These are phyloP conservation scores for Marvania coccoides DNA, from an alignment of 139 green algal species.

Conservation along the genomic window DNA sequence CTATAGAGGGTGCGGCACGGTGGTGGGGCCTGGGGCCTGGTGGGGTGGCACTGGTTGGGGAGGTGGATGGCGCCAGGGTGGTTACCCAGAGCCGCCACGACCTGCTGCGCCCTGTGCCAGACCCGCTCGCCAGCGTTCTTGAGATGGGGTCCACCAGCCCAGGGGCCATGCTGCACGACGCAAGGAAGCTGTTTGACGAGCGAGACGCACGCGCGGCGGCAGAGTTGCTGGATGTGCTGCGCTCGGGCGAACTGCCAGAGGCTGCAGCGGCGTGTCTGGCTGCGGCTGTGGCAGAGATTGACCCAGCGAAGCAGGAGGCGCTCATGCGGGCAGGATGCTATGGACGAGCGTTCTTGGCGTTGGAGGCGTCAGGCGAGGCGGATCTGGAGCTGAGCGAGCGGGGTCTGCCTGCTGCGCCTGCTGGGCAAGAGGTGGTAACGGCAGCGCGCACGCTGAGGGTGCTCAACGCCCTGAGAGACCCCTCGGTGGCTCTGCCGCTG, in stretches of 20 bases:
- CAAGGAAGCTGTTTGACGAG: constrained; percentile 70
- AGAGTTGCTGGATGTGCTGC: constrained; percentile 35
- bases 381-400: background rate
- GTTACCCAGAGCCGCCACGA: constrained; percentile 35
- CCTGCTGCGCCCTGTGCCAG: constrained; percentile 60
- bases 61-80: constrained; percentile 73
- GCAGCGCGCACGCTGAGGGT: constrained; percentile 55
- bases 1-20: background rate
- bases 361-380: background rate
- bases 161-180: constrained; percentile 69
- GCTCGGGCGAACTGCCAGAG: constrained; percentile 31
- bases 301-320: constrained; percentile 15
- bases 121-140: constrained; percentile 18
- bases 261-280: constrained; percentile 55
- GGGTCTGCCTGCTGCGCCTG: background rate
- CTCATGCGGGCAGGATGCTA: constrained; percentile 51
- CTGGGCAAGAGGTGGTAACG: background rate
- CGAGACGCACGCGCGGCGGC: constrained; percentile 41
- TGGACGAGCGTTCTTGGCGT: constrained; percentile 54
- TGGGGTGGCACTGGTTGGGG: background rate
- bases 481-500: constrained; percentile 65
- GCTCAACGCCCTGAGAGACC: constrained; percentile 64
- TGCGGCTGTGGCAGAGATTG: constrained; percentile 40
- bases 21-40: constrained; percentile 11
- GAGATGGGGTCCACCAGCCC: constrained; percentile 29